These are phyloP conservation scores for Paradendryphiella salina DNA, from an alignment of 2,329 filamentous ascomycete species.

Conservation along the genomic window DNA sequence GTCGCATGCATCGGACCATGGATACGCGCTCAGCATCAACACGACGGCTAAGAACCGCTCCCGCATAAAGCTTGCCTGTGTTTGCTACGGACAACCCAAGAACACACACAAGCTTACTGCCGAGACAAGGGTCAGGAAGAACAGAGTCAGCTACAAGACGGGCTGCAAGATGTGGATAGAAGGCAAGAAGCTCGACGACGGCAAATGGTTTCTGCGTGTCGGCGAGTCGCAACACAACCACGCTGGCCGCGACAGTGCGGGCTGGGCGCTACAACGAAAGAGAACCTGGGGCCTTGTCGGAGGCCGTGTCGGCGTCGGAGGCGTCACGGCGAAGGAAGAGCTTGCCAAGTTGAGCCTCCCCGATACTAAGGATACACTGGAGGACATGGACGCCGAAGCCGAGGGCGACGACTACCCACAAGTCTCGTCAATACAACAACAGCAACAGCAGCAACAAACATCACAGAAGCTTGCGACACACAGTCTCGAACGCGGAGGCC, in stretches of 20 bases:
- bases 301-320: slow-evolving; percentile 36
- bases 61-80: slow-evolving; percentile 44
- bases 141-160: slow-evolving; percentile 41
- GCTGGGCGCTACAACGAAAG: slow-evolving; percentile 41
- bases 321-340: slow-evolving; percentile 41
- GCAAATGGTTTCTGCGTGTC: slow-evolving; percentile 37
- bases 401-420: slow-evolving; percentile 7
- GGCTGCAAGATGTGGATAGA: slow-evolving; percentile 46
- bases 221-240: slow-evolving; percentile 40
- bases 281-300: slow-evolving; percentile 42
- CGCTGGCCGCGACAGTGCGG: slow-evolving; percentile 32
- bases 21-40: slow-evolving; percentile 44
- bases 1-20: slow-evolving; percentile 38
- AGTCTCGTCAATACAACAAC: background rate
- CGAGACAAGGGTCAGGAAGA: slow-evolving; percentile 43
- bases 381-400: slow-evolving; percentile 9
- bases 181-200: slow-evolving; percentile 38
- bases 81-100: slow-evolving; percentile 43
- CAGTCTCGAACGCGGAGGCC: slow-evolving; percentile 34
- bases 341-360: slow-evolving; percentile 12
- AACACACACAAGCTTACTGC: slow-evolving; percentile 44
- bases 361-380: background rate
- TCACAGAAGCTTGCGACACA: slow-evolving; percentile 18
- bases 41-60: slow-evolving; percentile 44
- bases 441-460: background rate